A percentile compares a stretch with the other conserved stretches of the same genome.
These are phyloP conservation scores for Paraglomus brasilianum DNA, from an alignment of 192 early-diverging fungal species.

Conservation along the genomic window DNA sequence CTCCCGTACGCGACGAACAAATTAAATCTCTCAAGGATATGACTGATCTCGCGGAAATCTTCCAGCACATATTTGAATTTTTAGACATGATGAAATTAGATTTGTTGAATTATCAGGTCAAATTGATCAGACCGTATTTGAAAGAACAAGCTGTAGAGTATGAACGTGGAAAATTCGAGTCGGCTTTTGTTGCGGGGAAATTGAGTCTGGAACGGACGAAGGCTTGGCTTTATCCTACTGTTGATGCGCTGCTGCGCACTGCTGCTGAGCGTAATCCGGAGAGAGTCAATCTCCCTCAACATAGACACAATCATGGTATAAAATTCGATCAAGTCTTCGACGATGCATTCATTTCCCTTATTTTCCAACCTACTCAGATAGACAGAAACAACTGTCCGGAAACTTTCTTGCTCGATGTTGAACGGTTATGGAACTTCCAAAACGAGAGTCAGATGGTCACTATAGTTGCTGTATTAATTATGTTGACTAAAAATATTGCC, in stretches of 20 bases:
- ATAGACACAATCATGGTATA: slow-evolving; percentile 16
- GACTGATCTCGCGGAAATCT: slow-evolving; percentile 47
- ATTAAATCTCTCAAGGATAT: slow-evolving; percentile 37
- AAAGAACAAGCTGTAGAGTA: slow-evolving; percentile 71
- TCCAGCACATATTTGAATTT: slow-evolving; percentile 52
- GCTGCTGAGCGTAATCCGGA: slow-evolving; percentile 57
- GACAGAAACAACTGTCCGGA: slow-evolving; percentile 54
- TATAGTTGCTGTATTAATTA: slow-evolving; percentile 65
- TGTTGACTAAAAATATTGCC: slow-evolving; percentile 65
- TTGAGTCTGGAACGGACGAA: slow-evolving; percentile 52
- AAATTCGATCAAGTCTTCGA: slow-evolving; percentile 17
- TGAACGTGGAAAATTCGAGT: slow-evolving; percentile 67
- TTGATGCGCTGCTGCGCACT: slow-evolving; percentile 28
- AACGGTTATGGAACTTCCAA: slow-evolving; percentile 63
- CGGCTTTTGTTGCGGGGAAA: slow-evolving; percentile 45
- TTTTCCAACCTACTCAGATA: slow-evolving; percentile 42
- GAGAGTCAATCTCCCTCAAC: slow-evolving; percentile 25
- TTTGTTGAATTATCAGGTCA: slow-evolving; percentile 73
- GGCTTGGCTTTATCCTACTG: slow-evolving; percentile 60
- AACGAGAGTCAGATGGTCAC: slow-evolving; percentile 71
- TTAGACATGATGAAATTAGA: slow-evolving; percentile 81
- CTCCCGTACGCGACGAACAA: slow-evolving; percentile 69
- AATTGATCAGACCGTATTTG: slow-evolving; percentile 64
- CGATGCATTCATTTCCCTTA: slow-evolving; percentile 42
- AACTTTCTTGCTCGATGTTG: slow-evolving; percentile 66